Base-by-base conservation (phyloP, 2,329 filamentous ascomycete species). In the Scopulariopsis brevicaulis region DNA sequence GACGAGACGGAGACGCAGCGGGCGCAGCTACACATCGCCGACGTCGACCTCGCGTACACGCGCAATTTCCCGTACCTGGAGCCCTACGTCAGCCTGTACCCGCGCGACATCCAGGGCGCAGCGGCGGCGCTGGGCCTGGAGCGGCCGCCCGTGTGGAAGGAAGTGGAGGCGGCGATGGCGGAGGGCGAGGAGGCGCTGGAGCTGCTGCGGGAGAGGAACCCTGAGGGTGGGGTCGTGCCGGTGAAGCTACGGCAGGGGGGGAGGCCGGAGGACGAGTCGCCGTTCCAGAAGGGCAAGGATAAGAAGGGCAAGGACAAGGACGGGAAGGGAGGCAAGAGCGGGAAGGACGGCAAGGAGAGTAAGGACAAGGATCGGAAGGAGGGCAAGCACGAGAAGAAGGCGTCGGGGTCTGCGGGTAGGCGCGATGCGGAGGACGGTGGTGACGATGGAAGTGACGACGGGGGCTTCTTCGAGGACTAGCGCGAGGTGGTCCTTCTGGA, bases 1-100 rank as follows among this genome's bases (percentile, higher is more conserved):
- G 75, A 79, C 54, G 80, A 84, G 63, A 71, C 73, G 40, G 73
- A 77, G 55, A 70, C 70, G 58, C 68, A 89, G 54, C 73, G 81
- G 63, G 69, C 70, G 7, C 77, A 84, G 60, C 73, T 89, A n/a
- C 85, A 89, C 67, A 75, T 82, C 25, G 83, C 83, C 28, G 81
- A 91, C 66, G 81, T 92, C 14, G 89, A 93, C 66, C 74, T 88
- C 61, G 84, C 89, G 64, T 94, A 94, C 67, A 83, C 88, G 1
- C 78, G 82, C 57, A 87, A 85, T 69, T 88, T 82, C 61, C 89
- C 89, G 1, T 80, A 88, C 52, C 76, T 85, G 64, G 83, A 89
- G 68, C 75, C 79, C 24, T 94, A 94, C 70, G 77, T 88, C 62
- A 83, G 82, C 64, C 67, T 87, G 18, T 86, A 85, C 63, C 74